Percentiles rank a stretch among this genome's conserved stretches.
These are phyloP conservation scores for Tuctoria greenei DNA, from an alignment of 176 grass and related monocot genomes.

Conservation along the genomic window DNA sequence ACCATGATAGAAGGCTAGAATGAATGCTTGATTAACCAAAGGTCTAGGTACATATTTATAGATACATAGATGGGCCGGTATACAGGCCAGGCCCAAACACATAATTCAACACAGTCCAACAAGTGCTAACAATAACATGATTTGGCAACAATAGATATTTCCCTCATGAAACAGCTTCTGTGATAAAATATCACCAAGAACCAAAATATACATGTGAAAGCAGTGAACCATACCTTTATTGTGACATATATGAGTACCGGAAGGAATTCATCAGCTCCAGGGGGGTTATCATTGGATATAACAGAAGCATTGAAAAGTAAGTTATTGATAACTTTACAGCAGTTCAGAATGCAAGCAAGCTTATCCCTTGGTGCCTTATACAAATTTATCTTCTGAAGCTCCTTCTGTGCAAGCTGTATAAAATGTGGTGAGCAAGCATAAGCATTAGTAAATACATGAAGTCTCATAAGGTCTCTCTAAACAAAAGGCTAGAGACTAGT, in stretches of 20 bases:
- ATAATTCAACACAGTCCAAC: too few species aligned
- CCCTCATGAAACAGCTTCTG: too few species aligned
- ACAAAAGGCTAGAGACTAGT: neutral
- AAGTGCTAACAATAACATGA: too few species aligned
- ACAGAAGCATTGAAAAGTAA: slow-evolving; percentile 86
- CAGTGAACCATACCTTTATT: slow-evolving; percentile 67
- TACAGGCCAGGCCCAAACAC: too few species aligned
- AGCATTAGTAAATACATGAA: slow-evolving; percentile 16
- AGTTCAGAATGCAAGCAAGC: slow-evolving; percentile 89
- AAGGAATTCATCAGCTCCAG: slow-evolving; percentile 95
- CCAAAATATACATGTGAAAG: neutral
- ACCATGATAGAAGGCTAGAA: too few species aligned
- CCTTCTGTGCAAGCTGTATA: slow-evolving; percentile 87
- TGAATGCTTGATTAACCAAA: too few species aligned
- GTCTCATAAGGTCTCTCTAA: neutral
- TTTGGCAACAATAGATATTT: too few species aligned
- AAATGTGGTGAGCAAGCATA: slow-evolving; percentile 32
- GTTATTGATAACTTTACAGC: slow-evolving; percentile 97
- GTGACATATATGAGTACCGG: slow-evolving; percentile 95
- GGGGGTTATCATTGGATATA: slow-evolving; percentile 62
- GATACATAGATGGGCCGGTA: too few species aligned
- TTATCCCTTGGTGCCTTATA: slow-evolving; percentile 98
- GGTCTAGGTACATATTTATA: too few species aligned
- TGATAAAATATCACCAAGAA: slow-evolving; percentile 5
- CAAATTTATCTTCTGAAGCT: slow-evolving; percentile 96